phyloP scores from a whole-genome alignment of 2,329 filamentous ascomycete species.

The Colletotrichum phormii region DNA sequence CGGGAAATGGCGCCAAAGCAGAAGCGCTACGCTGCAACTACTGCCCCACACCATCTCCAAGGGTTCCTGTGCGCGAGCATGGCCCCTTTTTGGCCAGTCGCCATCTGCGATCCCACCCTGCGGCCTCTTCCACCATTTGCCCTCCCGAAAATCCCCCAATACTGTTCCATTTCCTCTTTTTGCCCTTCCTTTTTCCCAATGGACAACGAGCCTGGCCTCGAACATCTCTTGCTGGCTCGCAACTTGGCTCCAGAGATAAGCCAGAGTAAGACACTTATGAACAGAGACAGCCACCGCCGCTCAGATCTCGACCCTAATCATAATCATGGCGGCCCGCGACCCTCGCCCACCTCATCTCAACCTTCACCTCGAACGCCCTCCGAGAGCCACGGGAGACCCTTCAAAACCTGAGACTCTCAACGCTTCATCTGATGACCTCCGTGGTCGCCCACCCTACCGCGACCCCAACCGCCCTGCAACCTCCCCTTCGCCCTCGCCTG shows the following conservation, averaged over 20 bases:
- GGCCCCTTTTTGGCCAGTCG: constrained; percentile 36
- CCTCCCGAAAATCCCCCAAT: constrained; percentile 22
- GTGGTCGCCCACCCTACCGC: constrained; percentile 33
- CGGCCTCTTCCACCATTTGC: constrained; percentile 23
- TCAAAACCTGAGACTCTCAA: constrained; percentile 35
- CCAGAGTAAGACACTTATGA: constrained; percentile 14
- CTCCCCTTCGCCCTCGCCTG: constrained; percentile 39
- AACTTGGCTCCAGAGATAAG: constrained; percentile 33
- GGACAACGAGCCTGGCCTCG: constrained; percentile 19
- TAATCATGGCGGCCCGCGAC: constrained; percentile 36
- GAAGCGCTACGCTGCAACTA: constrained; percentile 18
- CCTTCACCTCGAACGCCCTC: constrained; percentile 31
- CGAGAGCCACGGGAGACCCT: constrained; percentile 33
- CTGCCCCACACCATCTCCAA: constrained; percentile 20
- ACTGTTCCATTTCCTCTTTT: constrained; percentile 34
- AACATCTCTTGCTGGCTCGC: constrained; percentile 18
- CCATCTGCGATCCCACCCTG: constrained; percentile 34
- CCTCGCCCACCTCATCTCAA: constrained; percentile 28
- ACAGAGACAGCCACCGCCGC: constrained; percentile 33
- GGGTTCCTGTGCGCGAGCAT: constrained; percentile 27
- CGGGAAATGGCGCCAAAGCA: constrained; percentile 32
- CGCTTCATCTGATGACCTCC: constrained; percentile 36
- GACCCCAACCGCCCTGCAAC: constrained; percentile 34
- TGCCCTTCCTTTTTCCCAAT: constrained; percentile 30
- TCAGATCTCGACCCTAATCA: constrained; percentile 34